These are phyloP conservation scores for Kandelia obovata DNA, from an alignment of 345 rosid genomes.

Conservation along the genomic window DNA sequence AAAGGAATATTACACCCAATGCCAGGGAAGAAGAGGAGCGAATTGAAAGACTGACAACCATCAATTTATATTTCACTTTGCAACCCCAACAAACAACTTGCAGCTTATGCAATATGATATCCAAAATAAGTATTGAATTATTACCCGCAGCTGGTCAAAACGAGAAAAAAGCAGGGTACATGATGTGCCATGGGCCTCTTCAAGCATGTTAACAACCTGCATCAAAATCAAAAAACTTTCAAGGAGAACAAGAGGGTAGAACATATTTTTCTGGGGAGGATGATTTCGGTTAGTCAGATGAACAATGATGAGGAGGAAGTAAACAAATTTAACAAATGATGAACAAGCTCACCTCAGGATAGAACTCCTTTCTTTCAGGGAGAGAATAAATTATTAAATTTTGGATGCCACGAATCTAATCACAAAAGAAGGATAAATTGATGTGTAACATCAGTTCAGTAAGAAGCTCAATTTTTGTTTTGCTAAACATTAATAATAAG, in stretches of 20 bases:
- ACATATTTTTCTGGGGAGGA: neutral
- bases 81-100: neutral
- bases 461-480: neutral
- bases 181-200: constrained; percentile 59
- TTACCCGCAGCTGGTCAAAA: constrained; percentile 71
- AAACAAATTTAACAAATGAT: constrained; percentile 4
- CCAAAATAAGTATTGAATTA: constrained; percentile 1
- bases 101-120: neutral
- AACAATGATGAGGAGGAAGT: neutral
- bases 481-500: neutral
- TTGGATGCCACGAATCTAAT: constrained; percentile 81
- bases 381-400: constrained; percentile 82
- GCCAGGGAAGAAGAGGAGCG: too few species aligned
- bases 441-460: neutral
- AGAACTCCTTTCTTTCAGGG: constrained; percentile 91
- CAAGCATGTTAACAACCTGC: constrained; percentile 90
- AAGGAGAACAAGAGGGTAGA: neutral
- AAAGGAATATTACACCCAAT: too few species aligned
- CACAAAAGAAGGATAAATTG: constrained; percentile 12
- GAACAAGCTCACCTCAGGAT: constrained; percentile 62
- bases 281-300: neutral
- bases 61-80: too few species aligned
- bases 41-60: too few species aligned
- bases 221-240: neutral
- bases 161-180: constrained; percentile 77